phyloP scores from a whole-genome alignment of 2,329 filamentous ascomycete species.

The Diaporthe destruens region DNA sequence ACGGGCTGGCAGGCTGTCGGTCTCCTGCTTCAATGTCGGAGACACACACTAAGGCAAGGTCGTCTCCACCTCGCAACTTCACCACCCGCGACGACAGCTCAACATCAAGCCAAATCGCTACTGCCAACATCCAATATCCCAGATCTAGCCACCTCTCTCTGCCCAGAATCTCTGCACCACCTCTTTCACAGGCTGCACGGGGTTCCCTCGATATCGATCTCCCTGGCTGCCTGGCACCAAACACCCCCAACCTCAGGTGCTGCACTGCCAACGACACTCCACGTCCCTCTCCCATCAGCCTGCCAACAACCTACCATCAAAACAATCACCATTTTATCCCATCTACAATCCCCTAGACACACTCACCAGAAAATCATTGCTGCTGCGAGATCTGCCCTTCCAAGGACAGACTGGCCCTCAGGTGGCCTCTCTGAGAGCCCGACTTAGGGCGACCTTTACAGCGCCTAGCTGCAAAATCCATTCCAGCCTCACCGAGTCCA shows the following conservation, averaged over 20 bases:
- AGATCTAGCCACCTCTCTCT: background rate
- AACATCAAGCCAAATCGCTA: constrained; percentile 6
- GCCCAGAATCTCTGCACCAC: background rate
- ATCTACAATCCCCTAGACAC: background rate
- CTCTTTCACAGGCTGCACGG: background rate
- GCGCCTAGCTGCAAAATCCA: constrained; percentile 22
- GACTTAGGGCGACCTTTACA: constrained; percentile 34
- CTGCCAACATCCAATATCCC: constrained; percentile 14
- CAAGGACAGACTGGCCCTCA: constrained; percentile 2
- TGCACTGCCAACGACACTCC: constrained; percentile 12
- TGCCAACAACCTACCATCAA: constrained; percentile 13
- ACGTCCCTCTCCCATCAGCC: constrained; percentile 9
- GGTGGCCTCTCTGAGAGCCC: constrained; percentile 20
- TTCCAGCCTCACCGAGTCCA: constrained; percentile 1
- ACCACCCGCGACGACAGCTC: constrained; percentile 24
- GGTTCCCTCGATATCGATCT: background rate
- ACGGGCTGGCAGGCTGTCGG: background rate
- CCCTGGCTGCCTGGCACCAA: constrained; percentile 7
- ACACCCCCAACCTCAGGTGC: constrained; percentile 7
- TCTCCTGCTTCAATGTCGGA: constrained; percentile 19
- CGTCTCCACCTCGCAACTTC: constrained; percentile 33
- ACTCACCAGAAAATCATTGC: background rate
- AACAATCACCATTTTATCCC: background rate
- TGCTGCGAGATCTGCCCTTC: background rate
- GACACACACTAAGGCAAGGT: constrained; percentile 20